Conservation (phyloP, 202 grass and related monocot genomes). For the Brachypodium distachyon region DNA sequence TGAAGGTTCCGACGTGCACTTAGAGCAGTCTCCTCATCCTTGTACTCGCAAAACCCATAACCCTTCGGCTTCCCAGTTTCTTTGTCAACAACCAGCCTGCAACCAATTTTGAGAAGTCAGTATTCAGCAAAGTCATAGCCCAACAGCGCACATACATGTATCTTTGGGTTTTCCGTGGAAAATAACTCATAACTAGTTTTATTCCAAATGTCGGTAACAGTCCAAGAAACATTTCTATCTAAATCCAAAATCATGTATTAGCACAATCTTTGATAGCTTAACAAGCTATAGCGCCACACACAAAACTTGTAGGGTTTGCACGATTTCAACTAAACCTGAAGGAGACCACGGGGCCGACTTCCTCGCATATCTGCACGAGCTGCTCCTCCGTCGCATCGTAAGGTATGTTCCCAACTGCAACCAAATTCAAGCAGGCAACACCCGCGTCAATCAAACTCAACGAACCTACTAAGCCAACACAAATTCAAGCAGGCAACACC, state of each 20-base stretch:
- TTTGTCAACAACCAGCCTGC: constrained; percentile 93
- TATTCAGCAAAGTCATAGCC: neutral
- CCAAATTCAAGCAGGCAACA: neutral
- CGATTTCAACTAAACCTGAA: constrained; percentile 61
- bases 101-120: constrained; percentile 30
- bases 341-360: constrained; percentile 89
- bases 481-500: neutral
- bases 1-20: constrained; percentile 97
- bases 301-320: constrained; percentile 4
- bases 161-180: no score
- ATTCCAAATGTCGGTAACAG: neutral
- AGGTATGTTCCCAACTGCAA: constrained; percentile 91
- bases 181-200: neutral
- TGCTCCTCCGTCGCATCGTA: constrained; percentile 94
- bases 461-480: neutral
- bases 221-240: neutral
- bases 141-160: no score
- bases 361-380: constrained; percentile 90
- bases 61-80: constrained; percentile 96
- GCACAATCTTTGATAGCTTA: neutral
- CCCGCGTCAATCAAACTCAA: neutral
- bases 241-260: neutral
- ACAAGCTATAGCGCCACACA: neutral
- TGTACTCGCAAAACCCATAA: constrained; percentile 99
- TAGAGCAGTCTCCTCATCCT: constrained; percentile 97